Evolutionary conservation across 2,329 filamentous ascomycete species (phyloP), one percentile per base, ranked within the genome.

Genomic region (Dryadomyces quercus-mongolicae): DNA sequence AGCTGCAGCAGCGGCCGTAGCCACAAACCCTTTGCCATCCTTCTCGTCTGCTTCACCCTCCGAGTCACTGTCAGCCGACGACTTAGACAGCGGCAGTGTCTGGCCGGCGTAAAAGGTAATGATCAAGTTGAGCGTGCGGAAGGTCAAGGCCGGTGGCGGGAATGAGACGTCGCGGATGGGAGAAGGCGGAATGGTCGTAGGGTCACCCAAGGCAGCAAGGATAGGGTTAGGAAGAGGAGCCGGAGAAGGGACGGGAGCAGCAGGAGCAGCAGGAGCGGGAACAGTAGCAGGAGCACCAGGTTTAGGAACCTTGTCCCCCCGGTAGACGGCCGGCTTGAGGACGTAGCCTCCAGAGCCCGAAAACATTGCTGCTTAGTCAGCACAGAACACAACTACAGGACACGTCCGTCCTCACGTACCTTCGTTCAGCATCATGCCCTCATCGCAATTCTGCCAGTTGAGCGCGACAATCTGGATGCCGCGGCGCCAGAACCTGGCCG

Each of bases 381-480:
- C 50, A 44, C 31, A 21, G 9, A 46, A 49, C n/a, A n/a, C n/a
- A n/a, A n/a, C n/a, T n/a, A n/a, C n/a, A n/a, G n/a, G n/a, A n/a
- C n/a, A n/a, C 42, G 13, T 3, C 12, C 12, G 3, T 16, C 8
- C 7, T 18, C 18, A 20, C 88, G 95, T 93, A 61, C 82, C 91
- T 64, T 93, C 84, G 64, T 96, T 96, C 15, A 95, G 77, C 92
- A 96, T 96, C 84, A 94, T 94, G 36, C 88, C 90, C 61, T 88
- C 85, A 63, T 96, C 90, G 67, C 86, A 84, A 57, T 84, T 85
- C 68, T 97, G 91, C 88, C 91, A 97, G 70, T 96, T 96, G 57
- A 97, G 73, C 0, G 91, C 91, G 1, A 94, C 89, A 61, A 96
- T 85, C 68, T 96, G 91, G 3, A 94, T 85, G 15, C 91, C 91